Evolutionary conservation across 345 rosid species (phyloP), one percentile per base, ranked within the genome.

Genomic region (Pugionium cornutum): DNA sequence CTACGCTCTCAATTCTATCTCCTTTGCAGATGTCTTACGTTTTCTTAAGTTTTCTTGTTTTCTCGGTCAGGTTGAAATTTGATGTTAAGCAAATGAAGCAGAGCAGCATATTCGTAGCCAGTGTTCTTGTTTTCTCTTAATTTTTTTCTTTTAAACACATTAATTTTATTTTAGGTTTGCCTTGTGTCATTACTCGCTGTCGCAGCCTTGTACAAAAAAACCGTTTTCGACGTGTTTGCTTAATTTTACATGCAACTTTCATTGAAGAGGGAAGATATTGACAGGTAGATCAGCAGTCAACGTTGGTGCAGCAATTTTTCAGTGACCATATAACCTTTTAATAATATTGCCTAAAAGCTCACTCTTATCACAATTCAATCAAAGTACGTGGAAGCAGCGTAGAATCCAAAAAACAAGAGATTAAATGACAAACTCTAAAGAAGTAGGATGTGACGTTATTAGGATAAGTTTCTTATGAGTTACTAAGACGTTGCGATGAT

Each of bases 401-500:
- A 18, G 18, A 18, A 18, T 18, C 18, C 18, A 18, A 18, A 18
- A 18, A 18, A 18, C 18, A 18, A 18, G 18, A 18, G 18, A 18
- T 18, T 18, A 18, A 18, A 18, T 18, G 18, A 18, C 18, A 18
- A 18, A 18, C 18, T 18, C 18, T 18, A 18, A 18, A 18, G 18
- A 18, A 18, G 18, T 18, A 18, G 18, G 18, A 18, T 18, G 18
- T 18, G 53, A 84, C 98, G 53, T 90, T 90, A 66, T 84, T 94
- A 4, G 97, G 96, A 18, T 75, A 90, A 78, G 75, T 94, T 88
- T 55, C 89, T 76, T 9, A 91, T 87, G 61, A 84, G 41, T 88
- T 94, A 76, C 64, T 91, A 18, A 81, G 90, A 88, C 89, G 85
- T 64, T 43, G 84, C 96, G 2, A 91, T 72, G 66, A 77, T 86